Base-by-base conservation (phyloP, 2,329 filamentous ascomycete genomes). In the Zasmidium citrigriseum region DNA sequence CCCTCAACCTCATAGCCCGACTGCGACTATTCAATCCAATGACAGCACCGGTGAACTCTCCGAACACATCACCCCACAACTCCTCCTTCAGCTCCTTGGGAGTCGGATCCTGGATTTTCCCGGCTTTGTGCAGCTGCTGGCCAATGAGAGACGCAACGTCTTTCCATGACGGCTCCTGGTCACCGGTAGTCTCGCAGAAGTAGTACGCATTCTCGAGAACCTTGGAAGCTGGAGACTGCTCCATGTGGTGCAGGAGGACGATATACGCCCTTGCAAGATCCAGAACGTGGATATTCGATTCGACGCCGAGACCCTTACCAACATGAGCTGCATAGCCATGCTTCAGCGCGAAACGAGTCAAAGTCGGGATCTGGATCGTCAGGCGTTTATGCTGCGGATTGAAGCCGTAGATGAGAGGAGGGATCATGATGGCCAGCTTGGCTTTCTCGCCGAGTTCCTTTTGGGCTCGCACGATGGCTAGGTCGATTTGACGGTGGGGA, bases 401-500 rank as follows among this genome's bases (percentile, higher is more conserved):
- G 58, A 62, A 65, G n/a, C 80, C 79, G 61, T 81, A 80, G 59
- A 82, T 79, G 22, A 77, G 59, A 0, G 79, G 78, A 0, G 78
- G 79, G 11, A 80, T 75, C 70, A 82, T 76, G 64, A 82, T 79
- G 29, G 75, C 76, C 5, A 82, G 64, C 61, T 79, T 80, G 16
- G 78, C 78, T 53, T 73, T 72, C 12, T 67, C 67, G 3, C 72
- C 72, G 1, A 80, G 62, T 47, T 74, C 67, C 56, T 74, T 68
- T 25, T 71, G 66, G 3, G 69, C 72, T 20, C 67, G 66, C 14
- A 79, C 54, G 62, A 82, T 81, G 14, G 73, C 67, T 1, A 81
- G 72, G 61, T 82, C 79, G 58, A 82, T 76, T 49, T 67, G 53
- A 10, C 80, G 75, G 62, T 82, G 80, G 0, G 77, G 74, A 1